Conservation (phyloP, 2,329 filamentous ascomycete species). For the Neonectria neomacrospora region DNA sequence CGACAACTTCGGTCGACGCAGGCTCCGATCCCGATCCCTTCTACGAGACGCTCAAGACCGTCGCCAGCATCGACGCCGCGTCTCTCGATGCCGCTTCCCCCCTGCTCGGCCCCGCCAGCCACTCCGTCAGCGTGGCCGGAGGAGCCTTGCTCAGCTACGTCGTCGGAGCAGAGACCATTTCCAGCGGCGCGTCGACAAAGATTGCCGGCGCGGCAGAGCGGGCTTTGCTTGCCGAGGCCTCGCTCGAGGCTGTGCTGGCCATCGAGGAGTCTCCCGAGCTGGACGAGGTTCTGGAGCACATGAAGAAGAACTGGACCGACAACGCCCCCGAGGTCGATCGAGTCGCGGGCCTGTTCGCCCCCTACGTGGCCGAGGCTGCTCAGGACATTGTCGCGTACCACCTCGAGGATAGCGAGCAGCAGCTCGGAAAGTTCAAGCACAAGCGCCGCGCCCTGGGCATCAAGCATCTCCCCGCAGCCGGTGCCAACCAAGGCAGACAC, state of each 20-base stretch:
- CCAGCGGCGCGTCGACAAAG: constrained; percentile 8
- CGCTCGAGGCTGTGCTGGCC: constrained; percentile 28
- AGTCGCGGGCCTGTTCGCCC: constrained; percentile 12
- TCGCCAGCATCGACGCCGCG: constrained; percentile 18
- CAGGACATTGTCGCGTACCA: constrained; percentile 18
- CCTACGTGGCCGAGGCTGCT: constrained; percentile 26
- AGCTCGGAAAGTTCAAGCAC: not conserved
- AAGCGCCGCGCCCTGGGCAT: constrained; percentile 23
- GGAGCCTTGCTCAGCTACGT: constrained; percentile 23
- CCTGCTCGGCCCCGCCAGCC: constrained; percentile 12
- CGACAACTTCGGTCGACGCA: not conserved
- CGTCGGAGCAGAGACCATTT: constrained; percentile 13
- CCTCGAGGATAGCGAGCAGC: not conserved
- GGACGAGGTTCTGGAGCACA: constrained; percentile 29
- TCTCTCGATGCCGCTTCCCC: constrained; percentile 12
- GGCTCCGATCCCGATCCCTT: not conserved
- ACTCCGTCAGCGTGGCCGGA: constrained; percentile 17
- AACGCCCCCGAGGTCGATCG: constrained; percentile 25
- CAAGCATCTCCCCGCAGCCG: not conserved
- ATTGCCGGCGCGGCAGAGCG: constrained; percentile 24
- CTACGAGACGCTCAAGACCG: constrained; percentile 21
- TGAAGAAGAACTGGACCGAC: constrained; percentile 29
- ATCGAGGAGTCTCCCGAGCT: constrained; percentile 31
- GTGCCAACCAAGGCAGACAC: not conserved
- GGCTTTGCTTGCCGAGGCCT: constrained; percentile 25